phyloP scores from a whole-genome alignment of 2,329 filamentous ascomycete genomes.

The Clarireedia hainanense region DNA sequence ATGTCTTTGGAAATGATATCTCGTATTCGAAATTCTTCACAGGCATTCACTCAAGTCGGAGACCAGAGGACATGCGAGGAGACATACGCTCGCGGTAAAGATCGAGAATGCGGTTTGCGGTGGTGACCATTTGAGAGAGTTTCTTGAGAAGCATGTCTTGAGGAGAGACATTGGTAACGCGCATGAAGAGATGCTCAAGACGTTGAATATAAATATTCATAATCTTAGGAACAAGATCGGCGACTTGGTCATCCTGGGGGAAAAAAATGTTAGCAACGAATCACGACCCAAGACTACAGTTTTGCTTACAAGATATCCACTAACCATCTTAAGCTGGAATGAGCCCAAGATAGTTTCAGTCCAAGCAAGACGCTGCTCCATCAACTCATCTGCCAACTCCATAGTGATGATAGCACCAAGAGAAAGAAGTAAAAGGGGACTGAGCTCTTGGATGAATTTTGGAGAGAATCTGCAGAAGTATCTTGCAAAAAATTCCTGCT shows the following conservation, averaged over 20 bases:
- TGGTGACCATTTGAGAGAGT: constrained; percentile 37
- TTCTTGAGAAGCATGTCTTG: constrained; percentile 41
- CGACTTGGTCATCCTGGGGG: constrained; percentile 44
- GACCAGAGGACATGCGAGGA: constrained; percentile 1
- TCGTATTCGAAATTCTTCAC: background rate
- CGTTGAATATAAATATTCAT: constrained; percentile 45
- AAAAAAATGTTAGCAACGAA: constrained; percentile 22
- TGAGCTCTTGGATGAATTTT: constrained; percentile 46
- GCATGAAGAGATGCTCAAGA: constrained; percentile 45
- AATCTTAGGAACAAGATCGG: constrained; percentile 48
- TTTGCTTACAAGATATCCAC: constrained; percentile 29
- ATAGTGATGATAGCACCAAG: constrained; percentile 57
- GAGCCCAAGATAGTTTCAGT: constrained; percentile 51
- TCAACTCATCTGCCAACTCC: constrained; percentile 43
- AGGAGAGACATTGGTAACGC: constrained; percentile 40
- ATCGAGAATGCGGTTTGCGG: constrained; percentile 27
- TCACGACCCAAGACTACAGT: background rate
- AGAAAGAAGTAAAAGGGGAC: constrained; percentile 54
- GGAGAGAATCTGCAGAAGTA: constrained; percentile 45
- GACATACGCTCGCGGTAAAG: constrained; percentile 12
- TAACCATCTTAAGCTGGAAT: constrained; percentile 32
- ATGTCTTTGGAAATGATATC: constrained; percentile 1
- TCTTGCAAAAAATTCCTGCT: constrained; percentile 54
- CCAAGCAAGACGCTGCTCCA: constrained; percentile 51
- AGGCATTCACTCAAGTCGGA: background rate